Base-by-base conservation (phyloP, 495 filamentous ascomycete species). In the Trichoderma gamsii region DNA sequence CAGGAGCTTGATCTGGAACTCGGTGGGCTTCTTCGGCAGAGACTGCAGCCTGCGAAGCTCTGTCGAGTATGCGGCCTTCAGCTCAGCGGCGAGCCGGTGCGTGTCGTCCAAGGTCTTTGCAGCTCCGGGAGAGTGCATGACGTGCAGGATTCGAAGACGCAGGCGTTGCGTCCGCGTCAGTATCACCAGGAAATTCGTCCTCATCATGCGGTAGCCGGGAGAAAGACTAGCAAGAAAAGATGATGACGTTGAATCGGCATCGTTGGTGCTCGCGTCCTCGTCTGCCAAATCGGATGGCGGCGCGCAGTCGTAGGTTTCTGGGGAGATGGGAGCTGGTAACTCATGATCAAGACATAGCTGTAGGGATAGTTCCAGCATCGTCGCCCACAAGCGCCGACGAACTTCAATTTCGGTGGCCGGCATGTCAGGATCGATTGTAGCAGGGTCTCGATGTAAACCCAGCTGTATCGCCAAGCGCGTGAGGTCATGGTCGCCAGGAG, bases 351-450 rank as follows among this genome's bases (percentile, higher is more conserved):
- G 66, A 13, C 80, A 76, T 8, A 82, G 72, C 66, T 83, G 81
- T 15, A 83, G 72, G 29, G 80, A 78, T 23, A 84, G 73, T 68
- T 84, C 81, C 41, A 84, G 67, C n/a, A 84, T 82, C 0, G 81
- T 83, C 5, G 73, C 77, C 82, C 82, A 84, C 13, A 84, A 77
- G 27, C 82, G 77, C 66, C 82, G 73, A 29, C 81, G 79, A 78
- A 84, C 82, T 69, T 84, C 82, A 68, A 79, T 79, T 59, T 79
- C 81, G 63, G 82, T 81, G 15, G 29, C 38, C 25, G 61, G 38
- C 61, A 64, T 64, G 11, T 64, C 38, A 21, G 61, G 25, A 11
- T 64, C 38, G 51, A 76, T 12, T 4, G 7, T 64, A 25, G 38
- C 15, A 41, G 61, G 61, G 61, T 64, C 61, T 3, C 61, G 61